Percentiles rank a stretch among this genome's conserved stretches.
phyloP scores from a whole-genome alignment of 2,329 filamentous ascomycete species.

The Dissoconium aciculare region DNA sequence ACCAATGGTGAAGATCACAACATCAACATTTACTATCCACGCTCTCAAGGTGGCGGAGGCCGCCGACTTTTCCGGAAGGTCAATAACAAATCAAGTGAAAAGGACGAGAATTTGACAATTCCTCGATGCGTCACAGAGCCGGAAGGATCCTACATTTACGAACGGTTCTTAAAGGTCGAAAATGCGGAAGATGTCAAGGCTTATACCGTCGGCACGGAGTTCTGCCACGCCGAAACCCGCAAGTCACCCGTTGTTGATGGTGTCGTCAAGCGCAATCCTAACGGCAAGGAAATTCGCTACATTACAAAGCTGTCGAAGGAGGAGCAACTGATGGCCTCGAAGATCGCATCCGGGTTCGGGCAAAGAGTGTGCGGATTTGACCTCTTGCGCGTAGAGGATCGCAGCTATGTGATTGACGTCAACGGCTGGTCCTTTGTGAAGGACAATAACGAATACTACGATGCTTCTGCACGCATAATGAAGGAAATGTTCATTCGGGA shows the following conservation, averaged over 20 bases:
- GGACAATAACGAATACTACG: slow-evolving; percentile 97
- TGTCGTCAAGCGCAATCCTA: slow-evolving; percentile 85
- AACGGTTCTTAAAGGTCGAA: slow-evolving; percentile 91
- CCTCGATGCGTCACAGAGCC: slow-evolving; percentile 73
- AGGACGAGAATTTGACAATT: slow-evolving; percentile 57
- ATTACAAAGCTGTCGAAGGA: slow-evolving; percentile 70
- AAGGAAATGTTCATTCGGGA: slow-evolving; percentile 79
- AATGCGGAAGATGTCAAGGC: slow-evolving; percentile 98
- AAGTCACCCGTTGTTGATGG: slow-evolving; percentile 97
- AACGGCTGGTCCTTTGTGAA: slow-evolving; percentile 99
- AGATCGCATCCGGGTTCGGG: slow-evolving; percentile 81
- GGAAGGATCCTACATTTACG: slow-evolving; percentile 79
- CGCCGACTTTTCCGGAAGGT: slow-evolving; percentile 90
- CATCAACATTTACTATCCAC: slow-evolving; percentile 93
- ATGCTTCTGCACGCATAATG: slow-evolving; percentile 73
- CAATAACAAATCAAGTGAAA: slow-evolving; percentile 97
- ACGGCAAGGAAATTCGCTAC: slow-evolving; percentile 93
- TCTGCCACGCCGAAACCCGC: slow-evolving; percentile 90
- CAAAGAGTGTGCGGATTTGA: slow-evolving; percentile 95
- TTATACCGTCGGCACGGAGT: slow-evolving; percentile 84
- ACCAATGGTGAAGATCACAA: slow-evolving; percentile 98
- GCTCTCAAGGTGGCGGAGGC: slow-evolving; percentile 72
- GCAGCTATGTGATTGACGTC: slow-evolving; percentile 95
- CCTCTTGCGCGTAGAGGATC: slow-evolving; percentile 69
- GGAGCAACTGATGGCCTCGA: slow-evolving; percentile 73